Conservation (phyloP, 75 land plant genomes). For the Picea sitchensis region DNA sequence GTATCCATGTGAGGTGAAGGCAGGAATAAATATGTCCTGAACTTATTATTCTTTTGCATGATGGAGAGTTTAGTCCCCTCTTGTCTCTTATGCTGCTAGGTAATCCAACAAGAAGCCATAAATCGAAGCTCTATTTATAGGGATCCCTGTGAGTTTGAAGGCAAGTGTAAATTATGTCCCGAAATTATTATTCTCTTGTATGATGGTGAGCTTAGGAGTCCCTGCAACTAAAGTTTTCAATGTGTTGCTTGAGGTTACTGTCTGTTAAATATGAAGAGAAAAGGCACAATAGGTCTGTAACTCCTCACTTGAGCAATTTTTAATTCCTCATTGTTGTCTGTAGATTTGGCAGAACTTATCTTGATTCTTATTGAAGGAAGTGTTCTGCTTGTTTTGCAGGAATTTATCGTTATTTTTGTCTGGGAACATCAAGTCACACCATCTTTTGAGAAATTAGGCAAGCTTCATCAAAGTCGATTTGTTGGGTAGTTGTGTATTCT, state of each 20-base stretch:
- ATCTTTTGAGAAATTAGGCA: not conserved
- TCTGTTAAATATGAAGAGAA: not conserved
- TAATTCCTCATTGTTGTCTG: not conserved
- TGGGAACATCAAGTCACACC: not conserved
- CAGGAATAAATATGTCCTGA: not conserved
- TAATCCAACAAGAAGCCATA: too few species aligned
- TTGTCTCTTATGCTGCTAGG: too few species aligned
- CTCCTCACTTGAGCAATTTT: not conserved
- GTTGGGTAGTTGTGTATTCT: not conserved
- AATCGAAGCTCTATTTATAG: too few species aligned
- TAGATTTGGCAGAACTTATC: not conserved
- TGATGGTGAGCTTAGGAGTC: too few species aligned
- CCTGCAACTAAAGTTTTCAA: not conserved
- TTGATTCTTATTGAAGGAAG: constrained; percentile 1
- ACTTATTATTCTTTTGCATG: too few species aligned
- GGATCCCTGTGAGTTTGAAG: not conserved
- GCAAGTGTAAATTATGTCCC: not conserved
- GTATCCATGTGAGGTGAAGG: not conserved
- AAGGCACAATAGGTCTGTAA: not conserved
- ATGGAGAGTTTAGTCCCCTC: too few species aligned
- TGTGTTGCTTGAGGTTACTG: constrained; percentile 3
- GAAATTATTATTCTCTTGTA: too few species aligned
- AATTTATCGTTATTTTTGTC: not conserved
- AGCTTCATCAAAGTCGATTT: not conserved
- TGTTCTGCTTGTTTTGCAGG: not conserved